A percentile compares a stretch with the other conserved stretches of the same genome.
These are phyloP conservation scores for Mycena indigotica DNA, from an alignment of 768 basidiomycete species.

Conservation along the genomic window DNA sequence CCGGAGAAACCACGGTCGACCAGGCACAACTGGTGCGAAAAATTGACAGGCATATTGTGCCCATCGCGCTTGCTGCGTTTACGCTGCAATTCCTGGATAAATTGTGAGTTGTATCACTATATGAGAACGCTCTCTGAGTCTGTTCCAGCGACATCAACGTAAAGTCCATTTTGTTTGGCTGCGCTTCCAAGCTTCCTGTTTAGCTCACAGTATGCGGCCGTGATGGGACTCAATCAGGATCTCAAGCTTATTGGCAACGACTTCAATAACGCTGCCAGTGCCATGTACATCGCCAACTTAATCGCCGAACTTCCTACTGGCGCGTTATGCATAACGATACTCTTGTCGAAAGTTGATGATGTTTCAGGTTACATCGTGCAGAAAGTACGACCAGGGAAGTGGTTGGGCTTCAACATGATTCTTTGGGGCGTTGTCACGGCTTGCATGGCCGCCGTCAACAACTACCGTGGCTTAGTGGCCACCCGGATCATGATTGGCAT, in stretches of 20 bases:
- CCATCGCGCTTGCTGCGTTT: constrained; percentile 15
- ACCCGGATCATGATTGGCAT: constrained; percentile 19
- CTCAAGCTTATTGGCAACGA: constrained; percentile 20
- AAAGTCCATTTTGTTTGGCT: background rate
- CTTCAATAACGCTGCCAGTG: constrained; percentile 21
- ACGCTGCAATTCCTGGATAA: constrained; percentile 22
- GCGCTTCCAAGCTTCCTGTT: background rate
- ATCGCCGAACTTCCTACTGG: constrained; percentile 20
- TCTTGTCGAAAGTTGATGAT: too few relatives aligned
- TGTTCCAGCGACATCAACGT: constrained; percentile 19
- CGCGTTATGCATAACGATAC: constrained; percentile 3
- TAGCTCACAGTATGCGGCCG: constrained; percentile 14
- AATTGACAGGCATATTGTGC: constrained; percentile 21
- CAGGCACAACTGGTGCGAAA: constrained; percentile 20
- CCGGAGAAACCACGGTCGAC: constrained; percentile 9
- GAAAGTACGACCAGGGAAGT: constrained; percentile 21
- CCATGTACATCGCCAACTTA: constrained; percentile 22
- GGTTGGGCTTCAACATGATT: constrained; percentile 20
- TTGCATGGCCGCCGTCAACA: constrained; percentile 17
- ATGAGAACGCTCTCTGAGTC: background rate
- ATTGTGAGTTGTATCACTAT: constrained; percentile 6
- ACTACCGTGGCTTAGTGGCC: constrained; percentile 17
- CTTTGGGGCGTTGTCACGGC: constrained; percentile 22
- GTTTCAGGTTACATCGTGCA: constrained; percentile 22
- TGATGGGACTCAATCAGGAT: constrained; percentile 21